These are phyloP conservation scores for Botrytis byssoidea DNA, from an alignment of 2,329 filamentous ascomycete species.

Conservation along the genomic window DNA sequence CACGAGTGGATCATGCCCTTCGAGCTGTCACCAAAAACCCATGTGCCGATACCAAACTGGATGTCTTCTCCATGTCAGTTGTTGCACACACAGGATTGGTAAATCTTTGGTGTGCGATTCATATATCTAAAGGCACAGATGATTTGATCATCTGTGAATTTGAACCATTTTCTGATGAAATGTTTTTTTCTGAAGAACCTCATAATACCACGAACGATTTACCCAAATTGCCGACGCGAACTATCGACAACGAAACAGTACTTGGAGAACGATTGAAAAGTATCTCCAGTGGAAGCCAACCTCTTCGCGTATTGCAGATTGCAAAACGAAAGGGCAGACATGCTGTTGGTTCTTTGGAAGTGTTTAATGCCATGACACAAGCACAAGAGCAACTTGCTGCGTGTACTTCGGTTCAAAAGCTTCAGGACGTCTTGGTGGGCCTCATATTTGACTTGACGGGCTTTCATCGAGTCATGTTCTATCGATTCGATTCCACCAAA, in stretches of 20 bases:
- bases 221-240: constrained; percentile 68
- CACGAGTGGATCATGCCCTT: constrained; percentile 14
- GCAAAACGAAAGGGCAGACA: constrained; percentile 67
- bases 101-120: constrained; percentile 17
- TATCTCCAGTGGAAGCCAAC: constrained; percentile 72
- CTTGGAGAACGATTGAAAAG: constrained; percentile 72
- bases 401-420: constrained; percentile 66
- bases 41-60: constrained; percentile 68
- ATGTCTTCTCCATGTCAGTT: constrained; percentile 75
- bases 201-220: constrained; percentile 20
- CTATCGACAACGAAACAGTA: constrained; percentile 69
- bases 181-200: constrained; percentile 46
- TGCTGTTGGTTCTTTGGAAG: constrained; percentile 69
- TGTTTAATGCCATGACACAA: constrained; percentile 89
- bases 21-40: background rate
- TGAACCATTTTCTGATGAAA: constrained; percentile 75
- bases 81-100: constrained; percentile 17
- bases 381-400: constrained; percentile 82
- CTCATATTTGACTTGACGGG: constrained; percentile 87
- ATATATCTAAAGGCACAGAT: constrained; percentile 57
- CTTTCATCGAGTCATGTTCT: constrained; percentile 90
- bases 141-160: constrained; percentile 84
- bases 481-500: constrained; percentile 70
- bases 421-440: constrained; percentile 79
- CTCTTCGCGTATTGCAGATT: constrained; percentile 71